Percentiles rank a stretch among this genome's conserved stretches.
Evolutionary conservation across 495 filamentous ascomycete species (phyloP).

Genomic region (Hypomontagnella submonticulosa): DNA sequence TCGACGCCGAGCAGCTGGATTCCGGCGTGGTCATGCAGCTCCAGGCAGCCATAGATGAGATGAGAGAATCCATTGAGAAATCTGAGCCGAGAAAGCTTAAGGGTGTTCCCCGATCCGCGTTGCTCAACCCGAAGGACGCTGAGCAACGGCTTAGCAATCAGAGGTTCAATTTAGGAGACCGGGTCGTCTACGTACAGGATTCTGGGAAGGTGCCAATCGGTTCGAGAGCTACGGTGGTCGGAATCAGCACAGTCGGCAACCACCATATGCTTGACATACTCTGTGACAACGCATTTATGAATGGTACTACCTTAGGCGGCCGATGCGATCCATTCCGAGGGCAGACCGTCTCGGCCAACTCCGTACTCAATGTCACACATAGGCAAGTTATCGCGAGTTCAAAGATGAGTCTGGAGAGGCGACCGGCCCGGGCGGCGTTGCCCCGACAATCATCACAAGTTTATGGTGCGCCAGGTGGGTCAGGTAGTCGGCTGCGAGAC

Average conservation of each 20-base stretch:
- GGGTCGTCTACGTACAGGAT: constrained; percentile 91
- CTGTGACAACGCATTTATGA: constrained; percentile 96
- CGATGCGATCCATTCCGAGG: constrained; percentile 96
- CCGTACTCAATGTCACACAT: constrained; percentile 87
- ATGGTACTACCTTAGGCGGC: constrained; percentile 86
- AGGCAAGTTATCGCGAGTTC: constrained; percentile 82
- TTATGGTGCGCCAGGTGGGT: constrained; percentile 68
- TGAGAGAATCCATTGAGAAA: constrained; percentile 57
- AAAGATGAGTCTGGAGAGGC: constrained; percentile 70
- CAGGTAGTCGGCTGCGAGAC: constrained; percentile 68
- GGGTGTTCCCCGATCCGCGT: constrained; percentile 82
- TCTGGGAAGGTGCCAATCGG: constrained; percentile 96
- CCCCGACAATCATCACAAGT: constrained; percentile 64
- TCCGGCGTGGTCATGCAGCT: constrained; percentile 86
- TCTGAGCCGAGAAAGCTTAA: constrained; percentile 72
- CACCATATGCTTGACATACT: constrained; percentile 88
- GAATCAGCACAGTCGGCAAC: constrained; percentile 84
- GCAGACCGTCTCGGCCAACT: constrained; percentile 84
- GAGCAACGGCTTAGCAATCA: constrained; percentile 91
- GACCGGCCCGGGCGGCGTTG: constrained; percentile 67
- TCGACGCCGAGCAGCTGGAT: constrained; percentile 95
- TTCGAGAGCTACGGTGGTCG: constrained; percentile 89
- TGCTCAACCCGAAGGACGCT: constrained; percentile 91
- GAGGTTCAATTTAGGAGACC: constrained; percentile 84
- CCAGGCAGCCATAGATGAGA: constrained; percentile 75